Conservation (phyloP, 208 protist species). For the Endotrypanum monterogeii region DNA sequence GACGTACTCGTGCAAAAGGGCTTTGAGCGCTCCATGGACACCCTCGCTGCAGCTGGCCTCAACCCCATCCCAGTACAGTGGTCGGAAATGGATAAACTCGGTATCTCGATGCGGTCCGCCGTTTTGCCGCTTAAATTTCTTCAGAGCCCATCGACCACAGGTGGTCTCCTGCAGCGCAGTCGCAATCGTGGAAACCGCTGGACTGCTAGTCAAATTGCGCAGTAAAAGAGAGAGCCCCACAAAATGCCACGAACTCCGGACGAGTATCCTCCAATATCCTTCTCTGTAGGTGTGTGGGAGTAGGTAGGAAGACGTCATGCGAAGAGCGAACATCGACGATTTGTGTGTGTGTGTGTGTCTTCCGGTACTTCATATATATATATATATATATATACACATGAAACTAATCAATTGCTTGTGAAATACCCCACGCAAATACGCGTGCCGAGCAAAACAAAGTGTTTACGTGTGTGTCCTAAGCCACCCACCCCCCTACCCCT, state of each 20-base stretch:
- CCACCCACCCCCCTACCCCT: not conserved
- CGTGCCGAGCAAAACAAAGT: too few relatives aligned
- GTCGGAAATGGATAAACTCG: conserved; percentile 93
- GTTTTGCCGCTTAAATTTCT: conserved; percentile 89
- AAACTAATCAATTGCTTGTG: not conserved
- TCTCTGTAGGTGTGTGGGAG: not conserved
- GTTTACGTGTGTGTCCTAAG: too few relatives aligned
- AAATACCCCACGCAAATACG: too few relatives aligned
- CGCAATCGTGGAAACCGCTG: conserved; percentile 53
- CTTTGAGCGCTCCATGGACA: conserved; percentile 91
- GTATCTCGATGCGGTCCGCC: conserved; percentile 88
- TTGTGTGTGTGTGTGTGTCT: too few relatives aligned
- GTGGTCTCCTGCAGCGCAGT: conserved; percentile 60
- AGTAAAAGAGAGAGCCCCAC: conserved; percentile 1
- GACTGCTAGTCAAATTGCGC: conserved; percentile 63
- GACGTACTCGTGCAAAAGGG: conserved; percentile 91
- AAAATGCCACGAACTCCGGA: not conserved
- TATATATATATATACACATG: not conserved
- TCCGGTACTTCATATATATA: too few relatives aligned
- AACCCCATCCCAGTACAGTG: conserved; percentile 92
- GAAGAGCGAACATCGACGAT: not conserved
- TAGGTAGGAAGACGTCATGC: not conserved
- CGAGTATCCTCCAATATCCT: not conserved
- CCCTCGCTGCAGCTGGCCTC: conserved; percentile 79
- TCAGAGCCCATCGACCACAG: conserved; percentile 37